Evolutionary conservation across 208 protist species (phyloP).

Genomic region (Crithidia bombi): DNA sequence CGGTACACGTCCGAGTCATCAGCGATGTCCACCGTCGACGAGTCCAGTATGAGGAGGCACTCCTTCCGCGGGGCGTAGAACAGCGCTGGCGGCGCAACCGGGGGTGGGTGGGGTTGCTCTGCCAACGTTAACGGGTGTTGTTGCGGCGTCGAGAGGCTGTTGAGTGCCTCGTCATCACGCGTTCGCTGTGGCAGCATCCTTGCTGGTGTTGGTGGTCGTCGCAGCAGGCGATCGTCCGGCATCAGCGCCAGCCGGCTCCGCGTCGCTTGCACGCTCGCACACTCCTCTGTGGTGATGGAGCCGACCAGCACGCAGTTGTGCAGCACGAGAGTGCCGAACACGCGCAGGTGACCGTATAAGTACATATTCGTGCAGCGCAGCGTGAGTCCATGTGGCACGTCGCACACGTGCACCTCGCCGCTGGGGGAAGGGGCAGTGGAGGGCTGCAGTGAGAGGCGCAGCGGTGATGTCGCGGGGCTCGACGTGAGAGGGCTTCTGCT

Average conservation of each 20-base stretch:
- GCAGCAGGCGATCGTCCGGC: slow-evolving; percentile 39
- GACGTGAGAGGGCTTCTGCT: neutral
- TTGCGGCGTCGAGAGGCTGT: no score
- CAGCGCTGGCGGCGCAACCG: slow-evolving; percentile 24
- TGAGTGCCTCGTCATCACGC: neutral
- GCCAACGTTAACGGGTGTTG: neutral
- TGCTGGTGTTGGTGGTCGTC: no score
- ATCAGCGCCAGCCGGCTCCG: slow-evolving; percentile 47
- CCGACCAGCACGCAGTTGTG: slow-evolving; percentile 66
- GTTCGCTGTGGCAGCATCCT: no score
- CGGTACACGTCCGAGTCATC: slow-evolving; percentile 44
- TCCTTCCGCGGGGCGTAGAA: slow-evolving; percentile 41
- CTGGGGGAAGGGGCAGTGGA: slow-evolving; percentile 27
- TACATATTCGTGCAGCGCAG: slow-evolving; percentile 49
- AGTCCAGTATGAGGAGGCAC: slow-evolving; percentile 69
- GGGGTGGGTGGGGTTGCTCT: slow-evolving; percentile 1
- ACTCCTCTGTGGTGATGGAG: slow-evolving; percentile 45
- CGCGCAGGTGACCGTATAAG: slow-evolving; percentile 61
- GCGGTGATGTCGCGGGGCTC: neutral
- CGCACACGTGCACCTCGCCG: slow-evolving; percentile 34
- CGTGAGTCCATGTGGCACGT: slow-evolving; percentile 44
- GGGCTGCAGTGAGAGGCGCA: slow-evolving; percentile 27
- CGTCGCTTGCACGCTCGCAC: slow-evolving; percentile 44
- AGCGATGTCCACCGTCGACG: slow-evolving; percentile 49
- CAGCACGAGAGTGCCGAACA: slow-evolving; percentile 60